Evolutionary conservation across 2,329 filamentous ascomycete genomes (phyloP), one percentile per base, ranked within the genome.

Genomic region (Ascocoryne sarcoides): DNA sequence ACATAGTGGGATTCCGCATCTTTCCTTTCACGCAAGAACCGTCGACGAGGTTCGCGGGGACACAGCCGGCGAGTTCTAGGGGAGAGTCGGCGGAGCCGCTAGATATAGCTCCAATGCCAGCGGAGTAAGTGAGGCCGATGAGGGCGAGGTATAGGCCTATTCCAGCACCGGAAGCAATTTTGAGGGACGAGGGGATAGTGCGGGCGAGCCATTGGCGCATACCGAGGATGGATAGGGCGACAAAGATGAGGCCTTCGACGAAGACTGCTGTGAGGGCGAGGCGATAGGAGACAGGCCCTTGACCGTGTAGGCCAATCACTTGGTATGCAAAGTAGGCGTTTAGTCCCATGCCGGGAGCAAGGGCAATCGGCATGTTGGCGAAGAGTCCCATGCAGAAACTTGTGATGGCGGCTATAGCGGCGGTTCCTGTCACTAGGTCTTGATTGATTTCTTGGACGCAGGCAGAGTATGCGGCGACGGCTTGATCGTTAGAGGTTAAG

Each of bases 181-280:
- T 94, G 65, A 94, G 89, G 40, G 82, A 87, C 30, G 76, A 73
- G 1, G 87, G 87, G 47, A 93, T 87, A 32, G 83, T 80, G 50
- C 85, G 78, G 14, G 87, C 87, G 18, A 94, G 75, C 86, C 86
- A 93, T 60, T 93, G 87, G 10, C 87, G 81, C 65, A 94, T 73
- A 28, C 87, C 87, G 38, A 89, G 69, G 26, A 93, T 60, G 1
- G 87, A 87, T 30, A 94, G 71, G 2, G 67, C 83, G 37, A 93
- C 76, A 63, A 94, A 94, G 46, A 93, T 79, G 60, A 84, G 84
- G 28, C 87, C 87, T 62, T 94, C 87, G 10, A 92, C 81, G 58
- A 94, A 93, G 50, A 92, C 87, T 39, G 87, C 86, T 3, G 86
- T 92, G 28, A 93, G 65, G 23, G 87, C 87, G 31, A 89, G 71